Conservation (phyloP, 805 yeast species). For the Metschnikowia koreensis region DNA sequence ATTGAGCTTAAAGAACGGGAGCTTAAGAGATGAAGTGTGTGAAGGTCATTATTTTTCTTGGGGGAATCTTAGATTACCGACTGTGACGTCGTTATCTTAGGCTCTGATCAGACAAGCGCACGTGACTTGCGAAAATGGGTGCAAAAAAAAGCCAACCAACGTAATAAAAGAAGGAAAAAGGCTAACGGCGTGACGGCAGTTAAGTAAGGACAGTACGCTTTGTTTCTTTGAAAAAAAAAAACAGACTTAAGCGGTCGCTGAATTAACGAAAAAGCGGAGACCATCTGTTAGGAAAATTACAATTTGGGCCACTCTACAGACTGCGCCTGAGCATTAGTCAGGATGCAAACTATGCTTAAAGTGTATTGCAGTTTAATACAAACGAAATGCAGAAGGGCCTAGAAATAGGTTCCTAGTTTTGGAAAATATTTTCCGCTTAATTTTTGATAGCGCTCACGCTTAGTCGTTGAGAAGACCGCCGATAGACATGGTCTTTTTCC, state of each 20-base stretch:
- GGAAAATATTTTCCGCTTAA: too few species aligned
- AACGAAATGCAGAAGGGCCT: neutral
- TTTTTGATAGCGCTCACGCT: neutral
- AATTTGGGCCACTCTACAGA: neutral
- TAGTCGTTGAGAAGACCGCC: constrained; percentile 39
- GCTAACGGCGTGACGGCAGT: too few species aligned
- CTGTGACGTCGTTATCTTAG: constrained; percentile 7
- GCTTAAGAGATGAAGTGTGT: neutral
- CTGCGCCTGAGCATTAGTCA: neutral
- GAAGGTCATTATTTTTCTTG: neutral
- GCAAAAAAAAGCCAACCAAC: constrained; percentile 1
- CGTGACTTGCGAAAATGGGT: constrained; percentile 19
- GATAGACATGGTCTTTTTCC: constrained; percentile 32
- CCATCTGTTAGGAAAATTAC: neutral
- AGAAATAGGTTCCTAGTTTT: neutral
- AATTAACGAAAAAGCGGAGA: too few species aligned
- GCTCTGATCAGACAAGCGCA: constrained; percentile 18
- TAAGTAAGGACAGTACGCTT: too few species aligned
- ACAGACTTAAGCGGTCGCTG: too few species aligned
- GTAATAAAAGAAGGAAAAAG: too few species aligned
- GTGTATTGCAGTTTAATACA: neutral
- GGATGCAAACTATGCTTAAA: neutral
- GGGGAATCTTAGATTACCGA: neutral
- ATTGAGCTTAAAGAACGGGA: neutral
- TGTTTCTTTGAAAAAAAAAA: too few species aligned